Conservation (phyloP, 345 rosid species). For the Populus simonii region DNA sequence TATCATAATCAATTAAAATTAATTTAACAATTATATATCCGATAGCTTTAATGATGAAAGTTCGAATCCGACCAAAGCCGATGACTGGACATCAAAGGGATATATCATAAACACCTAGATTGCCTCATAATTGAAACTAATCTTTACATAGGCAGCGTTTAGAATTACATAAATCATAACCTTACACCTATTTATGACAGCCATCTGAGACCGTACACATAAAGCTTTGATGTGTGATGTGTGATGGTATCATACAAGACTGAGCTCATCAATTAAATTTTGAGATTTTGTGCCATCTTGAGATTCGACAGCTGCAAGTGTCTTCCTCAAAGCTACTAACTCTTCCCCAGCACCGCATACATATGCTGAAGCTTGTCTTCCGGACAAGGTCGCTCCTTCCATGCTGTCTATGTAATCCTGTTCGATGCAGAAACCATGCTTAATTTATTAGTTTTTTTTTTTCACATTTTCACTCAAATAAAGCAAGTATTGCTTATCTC, state of each 20-base stretch:
- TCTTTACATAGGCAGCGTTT: not conserved
- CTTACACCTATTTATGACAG: not conserved
- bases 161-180: not conserved
- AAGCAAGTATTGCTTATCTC: not conserved
- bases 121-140: not conserved
- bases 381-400: slow-evolving; percentile 97
- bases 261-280: slow-evolving; percentile 57
- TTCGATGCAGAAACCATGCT: not conserved
- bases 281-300: slow-evolving; percentile 21
- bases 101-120: not conserved
- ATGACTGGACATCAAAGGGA: no score
- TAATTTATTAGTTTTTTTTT: not conserved
- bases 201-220: slow-evolving; percentile 7
- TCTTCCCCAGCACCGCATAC: slow-evolving; percentile 83
- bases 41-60: no score
- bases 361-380: slow-evolving; percentile 89
- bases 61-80: no score
- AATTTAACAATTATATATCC: no score
- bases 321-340: slow-evolving; percentile 62
- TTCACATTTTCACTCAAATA: not conserved
- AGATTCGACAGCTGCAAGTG: slow-evolving; percentile 41
- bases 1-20: no score
- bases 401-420: slow-evolving; percentile 99
- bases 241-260: slow-evolving; percentile 44
- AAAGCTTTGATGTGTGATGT: not conserved